These are phyloP conservation scores for Syzygium malaccense DNA, from an alignment of 441 rosid genomes.

Conservation along the genomic window DNA sequence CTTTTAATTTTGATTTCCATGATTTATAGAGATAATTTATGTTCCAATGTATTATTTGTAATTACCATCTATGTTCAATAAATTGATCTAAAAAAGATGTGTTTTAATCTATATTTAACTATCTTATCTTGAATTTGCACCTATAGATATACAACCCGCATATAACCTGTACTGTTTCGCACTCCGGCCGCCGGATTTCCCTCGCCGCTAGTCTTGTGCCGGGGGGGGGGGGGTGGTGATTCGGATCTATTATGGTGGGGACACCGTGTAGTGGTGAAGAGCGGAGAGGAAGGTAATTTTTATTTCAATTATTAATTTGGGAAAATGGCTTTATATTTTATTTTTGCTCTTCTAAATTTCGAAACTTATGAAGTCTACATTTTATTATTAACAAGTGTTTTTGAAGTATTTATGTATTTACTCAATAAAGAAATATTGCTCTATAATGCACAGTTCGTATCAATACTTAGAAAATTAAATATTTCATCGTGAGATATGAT, in stretches of 20 bases:
- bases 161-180: accelerated
- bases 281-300: too few relatives aligned
- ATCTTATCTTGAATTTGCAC: background rate
- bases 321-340: background rate
- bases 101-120: background rate
- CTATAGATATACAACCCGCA: background rate
- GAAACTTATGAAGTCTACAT: background rate
- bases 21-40: background rate
- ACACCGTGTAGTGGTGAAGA: background rate
- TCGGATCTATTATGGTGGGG: background rate
- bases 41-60: background rate
- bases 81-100: background rate
- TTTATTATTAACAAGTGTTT: background rate
- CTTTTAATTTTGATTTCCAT: background rate
- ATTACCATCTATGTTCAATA: background rate
- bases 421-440: background rate
- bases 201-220: background rate
- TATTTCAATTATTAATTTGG: too few relatives aligned
- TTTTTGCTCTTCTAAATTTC: background rate
- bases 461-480: background rate
- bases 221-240: too few relatives aligned
- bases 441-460: background rate
- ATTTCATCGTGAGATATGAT: background rate
- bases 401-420: background rate
- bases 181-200: accelerated